Base-by-base conservation (phyloP, 495 filamentous ascomycete species). In the Xylaria longipes region DNA sequence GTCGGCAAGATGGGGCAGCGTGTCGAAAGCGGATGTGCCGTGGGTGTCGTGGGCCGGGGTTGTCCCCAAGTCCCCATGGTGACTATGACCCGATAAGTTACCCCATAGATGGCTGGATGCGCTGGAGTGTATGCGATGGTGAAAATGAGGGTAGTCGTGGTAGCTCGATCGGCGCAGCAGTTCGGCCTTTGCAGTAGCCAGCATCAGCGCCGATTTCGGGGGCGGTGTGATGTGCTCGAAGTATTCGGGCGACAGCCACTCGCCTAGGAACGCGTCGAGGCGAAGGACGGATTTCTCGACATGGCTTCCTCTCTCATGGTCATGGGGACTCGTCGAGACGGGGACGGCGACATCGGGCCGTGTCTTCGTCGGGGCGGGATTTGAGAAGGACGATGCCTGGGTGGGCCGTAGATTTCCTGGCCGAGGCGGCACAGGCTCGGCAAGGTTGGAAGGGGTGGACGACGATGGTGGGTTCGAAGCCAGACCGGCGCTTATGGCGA, bases 191-290 rank as follows among this genome's bases (percentile, higher is more conserved):
- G 96, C 94, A 14, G 87, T 87, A 20, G 92, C 91, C 1, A 98
- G 86, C 92, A 99, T 94, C 81, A 94, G 88, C 20, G 91, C 87
- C 3, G 94, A 95, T 56, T 87, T 87, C 2, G 96, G 97, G 17
- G 96, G 96, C 2, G 94, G 94, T 12, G 92, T 95, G 75, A 98
- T 98, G 41, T 91, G 84, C 52, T 95, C 94, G 76, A 93, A 99
- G 77, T 99, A 99, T 76, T 94, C 91, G 5, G 93, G 93, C 5
- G 91, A 91, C 52, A 98, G 85, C 96, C 96, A 99, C 83, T 99
- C 96, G 20, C 97, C 97, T 3, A 98, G 86, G 77, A 95, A 97
- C 0, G 97, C 91, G 81, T 98, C 97, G 8, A 98, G 86, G 1
- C 96, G 91, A 62, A 98, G 78, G 9, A 89, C 81, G 2, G 88